Conservation (phyloP, 2,329 filamentous ascomycete species). For the Penicillium griseofulvum region DNA sequence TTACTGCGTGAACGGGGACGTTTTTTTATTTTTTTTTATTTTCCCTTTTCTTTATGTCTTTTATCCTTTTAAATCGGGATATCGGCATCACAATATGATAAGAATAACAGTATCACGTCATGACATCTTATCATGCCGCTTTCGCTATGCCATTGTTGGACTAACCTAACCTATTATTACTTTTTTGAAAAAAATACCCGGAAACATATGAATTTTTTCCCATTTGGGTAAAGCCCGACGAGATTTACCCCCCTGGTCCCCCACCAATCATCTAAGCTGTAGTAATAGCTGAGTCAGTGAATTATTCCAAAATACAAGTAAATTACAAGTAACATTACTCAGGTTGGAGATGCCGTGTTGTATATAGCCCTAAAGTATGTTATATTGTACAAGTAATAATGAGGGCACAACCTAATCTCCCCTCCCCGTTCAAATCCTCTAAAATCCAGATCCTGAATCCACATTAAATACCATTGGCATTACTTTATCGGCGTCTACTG, state of each 20-base stretch:
- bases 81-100: slow-evolving; percentile 12
- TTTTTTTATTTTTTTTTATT: neutral
- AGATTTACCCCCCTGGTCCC: neutral
- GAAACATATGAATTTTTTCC: slow-evolving; percentile 17
- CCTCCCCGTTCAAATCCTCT: neutral
- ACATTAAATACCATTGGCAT: slow-evolving; percentile 1
- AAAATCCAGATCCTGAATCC: slow-evolving; percentile 3
- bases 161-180: neutral
- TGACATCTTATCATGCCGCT: slow-evolving; percentile 23
- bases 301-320: neutral
- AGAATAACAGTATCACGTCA: slow-evolving; percentile 22
- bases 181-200: slow-evolving; percentile 7
- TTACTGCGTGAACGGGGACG: neutral
- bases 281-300: slow-evolving; percentile 14
- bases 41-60: neutral
- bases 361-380: neutral
- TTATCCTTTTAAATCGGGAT: neutral
- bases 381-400: neutral
- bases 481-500: slow-evolving; percentile 4
- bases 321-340: neutral
- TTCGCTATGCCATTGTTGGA: slow-evolving; percentile 15
- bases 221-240: slow-evolving; percentile 10
- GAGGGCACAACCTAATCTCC: slow-evolving; percentile 1
- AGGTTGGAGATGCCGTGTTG: slow-evolving; percentile 8
- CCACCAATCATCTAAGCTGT: slow-evolving; percentile 12